Evolutionary conservation across 768 basidiomycete species (phyloP).

Genomic region (Trametes cinnabarina): DNA sequence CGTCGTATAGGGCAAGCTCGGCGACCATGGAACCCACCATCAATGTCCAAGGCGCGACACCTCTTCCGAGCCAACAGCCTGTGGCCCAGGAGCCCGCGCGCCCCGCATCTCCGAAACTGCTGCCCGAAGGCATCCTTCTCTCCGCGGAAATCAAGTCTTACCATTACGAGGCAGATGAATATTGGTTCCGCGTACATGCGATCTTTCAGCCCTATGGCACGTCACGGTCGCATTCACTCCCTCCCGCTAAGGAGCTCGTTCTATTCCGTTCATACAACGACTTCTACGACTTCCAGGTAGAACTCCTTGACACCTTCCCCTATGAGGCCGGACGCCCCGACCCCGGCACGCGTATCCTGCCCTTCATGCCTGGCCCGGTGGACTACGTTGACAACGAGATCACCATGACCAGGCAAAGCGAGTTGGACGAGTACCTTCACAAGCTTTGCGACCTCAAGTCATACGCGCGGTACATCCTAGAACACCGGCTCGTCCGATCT

Average conservation of each 20-base stretch:
- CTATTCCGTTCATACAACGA: slow-evolving; percentile 96
- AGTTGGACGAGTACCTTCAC: slow-evolving; percentile 87
- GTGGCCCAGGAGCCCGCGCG: slow-evolving; percentile 33
- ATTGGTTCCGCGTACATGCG: slow-evolving; percentile 95
- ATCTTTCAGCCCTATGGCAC: slow-evolving; percentile 80
- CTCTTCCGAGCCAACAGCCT: slow-evolving; percentile 23
- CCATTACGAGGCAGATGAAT: slow-evolving; percentile 93
- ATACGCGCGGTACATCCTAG: slow-evolving; percentile 76
- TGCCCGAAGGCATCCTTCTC: slow-evolving; percentile 82
- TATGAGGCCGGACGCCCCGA: slow-evolving; percentile 83
- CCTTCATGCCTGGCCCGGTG: slow-evolving; percentile 96
- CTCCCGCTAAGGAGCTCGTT: slow-evolving; percentile 73
- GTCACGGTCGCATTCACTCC: slow-evolving; percentile 52
- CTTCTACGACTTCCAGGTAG: slow-evolving; percentile 96
- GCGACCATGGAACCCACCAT: slow-evolving; percentile 15
- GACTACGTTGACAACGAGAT: slow-evolving; percentile 79
- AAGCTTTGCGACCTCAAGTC: slow-evolving; percentile 72
- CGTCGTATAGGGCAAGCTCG: slow-evolving; percentile 29
- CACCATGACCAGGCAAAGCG: slow-evolving; percentile 74
- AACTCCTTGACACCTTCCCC: slow-evolving; percentile 82
- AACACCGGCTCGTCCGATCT: slow-evolving; percentile 72
- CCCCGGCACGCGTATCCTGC: slow-evolving; percentile 71
- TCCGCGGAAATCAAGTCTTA: slow-evolving; percentile 93
- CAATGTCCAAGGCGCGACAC: slow-evolving; percentile 10
- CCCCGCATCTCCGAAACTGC: slow-evolving; percentile 43